Conservation (phyloP, 1,284 basidiomycete genomes). For the Microbotryum scabiosae region DNA sequence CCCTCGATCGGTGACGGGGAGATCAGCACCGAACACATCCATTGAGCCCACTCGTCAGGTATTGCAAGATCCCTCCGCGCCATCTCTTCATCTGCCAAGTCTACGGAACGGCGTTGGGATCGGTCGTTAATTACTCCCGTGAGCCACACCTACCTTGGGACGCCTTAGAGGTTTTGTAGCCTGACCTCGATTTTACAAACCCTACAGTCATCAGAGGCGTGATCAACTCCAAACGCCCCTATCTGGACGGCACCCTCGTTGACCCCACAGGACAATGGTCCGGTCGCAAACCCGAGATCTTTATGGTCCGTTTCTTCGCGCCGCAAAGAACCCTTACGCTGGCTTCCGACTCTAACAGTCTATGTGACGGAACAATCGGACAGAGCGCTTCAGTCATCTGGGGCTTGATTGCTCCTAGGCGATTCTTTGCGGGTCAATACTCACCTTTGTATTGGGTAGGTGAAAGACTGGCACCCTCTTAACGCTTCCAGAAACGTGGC, state of each 20-base stretch:
- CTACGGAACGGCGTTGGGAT: constrained; percentile 40
- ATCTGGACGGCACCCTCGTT: constrained; percentile 40
- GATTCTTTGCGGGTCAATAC: constrained; percentile 43
- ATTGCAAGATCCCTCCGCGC: constrained; percentile 39
- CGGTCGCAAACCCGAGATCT: constrained; percentile 30
- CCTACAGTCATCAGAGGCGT: constrained; percentile 31
- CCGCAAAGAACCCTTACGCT: too few species aligned
- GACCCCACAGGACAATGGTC: constrained; percentile 43
- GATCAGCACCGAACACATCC: background rate
- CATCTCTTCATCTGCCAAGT: constrained; percentile 42
- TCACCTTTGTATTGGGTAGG: constrained; percentile 24
- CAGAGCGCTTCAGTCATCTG: constrained; percentile 40
- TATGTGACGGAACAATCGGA: background rate
- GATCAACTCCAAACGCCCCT: constrained; percentile 35
- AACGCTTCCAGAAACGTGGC: background rate
- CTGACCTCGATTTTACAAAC: constrained; percentile 26
- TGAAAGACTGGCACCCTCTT: background rate
- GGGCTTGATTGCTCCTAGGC: constrained; percentile 40
- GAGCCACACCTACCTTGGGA: constrained; percentile 9
- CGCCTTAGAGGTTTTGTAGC: constrained; percentile 21
- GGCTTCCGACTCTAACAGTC: too few species aligned
- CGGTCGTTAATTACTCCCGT: constrained; percentile 35
- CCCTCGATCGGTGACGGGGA: constrained; percentile 24
- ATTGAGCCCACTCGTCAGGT: background rate
- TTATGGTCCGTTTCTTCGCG: constrained; percentile 7